Evolutionary conservation across 2,329 filamentous ascomycete species (phyloP).

Genomic region (Colletotrichum cordylinicola): DNA sequence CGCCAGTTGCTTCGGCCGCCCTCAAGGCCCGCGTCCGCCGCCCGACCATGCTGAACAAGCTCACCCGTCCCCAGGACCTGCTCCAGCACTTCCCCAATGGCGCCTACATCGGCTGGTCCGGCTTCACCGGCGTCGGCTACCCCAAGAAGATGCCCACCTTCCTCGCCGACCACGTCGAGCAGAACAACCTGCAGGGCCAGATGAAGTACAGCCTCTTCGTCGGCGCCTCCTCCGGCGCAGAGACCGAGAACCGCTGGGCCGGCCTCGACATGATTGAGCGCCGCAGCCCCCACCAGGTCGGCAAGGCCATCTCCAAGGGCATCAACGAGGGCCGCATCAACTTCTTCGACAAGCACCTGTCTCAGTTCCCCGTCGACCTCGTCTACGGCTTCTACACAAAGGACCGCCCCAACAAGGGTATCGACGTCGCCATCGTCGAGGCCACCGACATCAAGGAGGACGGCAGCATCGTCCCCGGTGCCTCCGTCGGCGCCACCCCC

Average conservation of each 20-base stretch:
- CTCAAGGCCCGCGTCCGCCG: slow-evolving; percentile 78
- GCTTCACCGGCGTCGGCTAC: slow-evolving; percentile 90
- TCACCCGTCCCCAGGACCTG: slow-evolving; percentile 80
- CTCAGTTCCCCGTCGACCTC: slow-evolving; percentile 88
- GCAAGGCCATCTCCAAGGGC: slow-evolving; percentile 87
- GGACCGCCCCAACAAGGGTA: slow-evolving; percentile 73
- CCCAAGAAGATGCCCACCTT: slow-evolving; percentile 87
- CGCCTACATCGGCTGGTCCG: slow-evolving; percentile 89
- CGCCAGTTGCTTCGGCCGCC: slow-evolving; percentile 69
- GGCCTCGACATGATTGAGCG: slow-evolving; percentile 87
- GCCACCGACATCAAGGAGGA: slow-evolving; percentile 88
- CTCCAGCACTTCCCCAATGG: slow-evolving; percentile 83
- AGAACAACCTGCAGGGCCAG: slow-evolving; percentile 83
- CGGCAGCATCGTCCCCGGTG: slow-evolving; percentile 86
- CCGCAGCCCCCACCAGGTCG: slow-evolving; percentile 85
- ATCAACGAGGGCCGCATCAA: slow-evolving; percentile 90
- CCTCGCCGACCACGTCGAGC: slow-evolving; percentile 87
- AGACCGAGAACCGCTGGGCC: slow-evolving; percentile 95
- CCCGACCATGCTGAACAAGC: slow-evolving; percentile 80
- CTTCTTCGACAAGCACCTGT: slow-evolving; percentile 93
- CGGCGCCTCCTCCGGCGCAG: slow-evolving; percentile 86
- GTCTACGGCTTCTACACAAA: slow-evolving; percentile 89
- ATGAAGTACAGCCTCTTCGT: slow-evolving; percentile 88
- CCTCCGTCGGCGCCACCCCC: slow-evolving; percentile 83
- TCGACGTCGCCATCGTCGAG: slow-evolving; percentile 87